Base-by-base conservation (phyloP, 805 yeast species). In the Babjeviella inositovora region DNA sequence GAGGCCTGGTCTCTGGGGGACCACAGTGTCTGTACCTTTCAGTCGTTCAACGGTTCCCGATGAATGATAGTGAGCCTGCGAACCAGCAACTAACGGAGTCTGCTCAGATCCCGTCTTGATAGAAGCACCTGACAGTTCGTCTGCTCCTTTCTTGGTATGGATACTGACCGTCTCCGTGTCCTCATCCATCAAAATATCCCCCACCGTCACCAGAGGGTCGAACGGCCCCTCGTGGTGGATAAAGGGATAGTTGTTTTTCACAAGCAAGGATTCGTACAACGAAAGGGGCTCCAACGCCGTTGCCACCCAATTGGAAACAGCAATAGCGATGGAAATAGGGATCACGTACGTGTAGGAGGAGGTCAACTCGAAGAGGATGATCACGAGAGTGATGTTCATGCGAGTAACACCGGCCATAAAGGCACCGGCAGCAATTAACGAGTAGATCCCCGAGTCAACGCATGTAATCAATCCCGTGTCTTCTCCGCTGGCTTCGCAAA, bases 271-370 rank as follows among this genome's bases (percentile, higher is more conserved):
- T 30, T 63, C 72, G 31, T 67, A 67, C 4, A 68, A 34, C 4
- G 71, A 62, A 28, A 45, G 41, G 11, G 58, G 62, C 30, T 67
- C 72, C 16, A 67, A 43, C 5, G 62, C 44, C 21, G 54, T 50
- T 4, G 71, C 72, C 7, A 61, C 50, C 69, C 71, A 62, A 33
- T 64, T 64, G 2, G 71, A 57, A n/a, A 61, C 62, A 6, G 70
- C 57, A 22, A 67, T 63, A 3, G 70, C 52, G 6, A 66, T 56
- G 2, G 72, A 54, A 24, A 66, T 62, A 0, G 74, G 74, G 12
- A 67, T 37, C 7, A 67, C 72, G 34, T 65, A 65, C 13, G 64
- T 62, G 27, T 66, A 56, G 8, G 68, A 57, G 12, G 70, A 64
- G 1, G 74, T 67, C 16, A 67, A 39, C 34, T 67, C 74, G 35